Percentiles rank a stretch among this genome's conserved stretches.
phyloP scores from a whole-genome alignment of 2,329 filamentous ascomycete species.

The Fusarium miscanthi region DNA sequence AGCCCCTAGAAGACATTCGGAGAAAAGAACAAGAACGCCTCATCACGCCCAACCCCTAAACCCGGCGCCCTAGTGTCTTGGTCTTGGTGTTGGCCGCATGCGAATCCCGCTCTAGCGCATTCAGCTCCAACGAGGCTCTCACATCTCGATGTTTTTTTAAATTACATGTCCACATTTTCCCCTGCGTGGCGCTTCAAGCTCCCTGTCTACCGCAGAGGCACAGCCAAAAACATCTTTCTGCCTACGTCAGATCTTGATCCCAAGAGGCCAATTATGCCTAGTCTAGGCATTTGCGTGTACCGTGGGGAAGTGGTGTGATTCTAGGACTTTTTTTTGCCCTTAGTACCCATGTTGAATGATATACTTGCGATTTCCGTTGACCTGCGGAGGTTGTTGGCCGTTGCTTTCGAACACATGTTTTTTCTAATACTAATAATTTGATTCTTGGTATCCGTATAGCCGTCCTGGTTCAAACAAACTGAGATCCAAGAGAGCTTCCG shows the following conservation, averaged over 20 bases:
- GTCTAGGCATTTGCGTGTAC: slow-evolving; percentile 20
- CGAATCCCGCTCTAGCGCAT: slow-evolving; percentile 12
- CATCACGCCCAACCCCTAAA: not conserved
- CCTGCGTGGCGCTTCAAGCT: slow-evolving; percentile 41
- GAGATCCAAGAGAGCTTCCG: slow-evolving; percentile 41
- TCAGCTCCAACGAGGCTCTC: slow-evolving; percentile 8
- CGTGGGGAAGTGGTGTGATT: slow-evolving; percentile 23
- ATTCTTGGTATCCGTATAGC: slow-evolving; percentile 14
- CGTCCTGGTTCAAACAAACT: slow-evolving; percentile 44
- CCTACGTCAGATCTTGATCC: slow-evolving; percentile 41
- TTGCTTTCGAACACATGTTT: slow-evolving; percentile 7
- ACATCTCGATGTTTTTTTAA: slow-evolving; percentile 34
- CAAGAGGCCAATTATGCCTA: slow-evolving; percentile 42
- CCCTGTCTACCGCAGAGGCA: slow-evolving; percentile 37
- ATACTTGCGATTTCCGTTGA: not conserved
- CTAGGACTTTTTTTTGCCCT: slow-evolving; percentile 1
- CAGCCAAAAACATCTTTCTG: slow-evolving; percentile 32
- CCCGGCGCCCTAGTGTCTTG: not conserved
- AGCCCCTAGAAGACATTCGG: not conserved
- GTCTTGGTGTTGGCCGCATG: slow-evolving; percentile 22
- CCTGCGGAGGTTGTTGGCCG: not conserved
- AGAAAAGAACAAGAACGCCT: slow-evolving; percentile 2
- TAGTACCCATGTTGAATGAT: not conserved
- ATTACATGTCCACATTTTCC: slow-evolving; percentile 45
- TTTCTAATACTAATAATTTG: slow-evolving; percentile 24